Evolutionary conservation across 1,284 basidiomycete species (phyloP), one percentile per base, ranked within the genome.

Genomic region (Vanrija pseudolonga): DNA sequence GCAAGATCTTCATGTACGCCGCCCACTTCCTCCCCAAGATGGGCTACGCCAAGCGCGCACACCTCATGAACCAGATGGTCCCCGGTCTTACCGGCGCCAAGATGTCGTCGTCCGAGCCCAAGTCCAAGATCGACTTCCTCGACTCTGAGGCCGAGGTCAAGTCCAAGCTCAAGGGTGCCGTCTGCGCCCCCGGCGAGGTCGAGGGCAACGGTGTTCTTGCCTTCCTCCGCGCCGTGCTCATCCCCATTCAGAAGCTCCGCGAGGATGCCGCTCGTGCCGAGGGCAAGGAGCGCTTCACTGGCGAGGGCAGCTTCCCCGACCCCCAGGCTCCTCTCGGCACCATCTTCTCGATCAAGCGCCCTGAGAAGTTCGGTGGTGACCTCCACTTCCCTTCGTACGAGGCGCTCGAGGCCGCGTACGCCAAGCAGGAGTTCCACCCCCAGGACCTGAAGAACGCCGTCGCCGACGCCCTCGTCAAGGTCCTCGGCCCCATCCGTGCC

Each of bases 41-140:
- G 20, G 95, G 96, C 23, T 98, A 98, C 79, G 80, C 80, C 48
- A 97, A 98, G 78, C 90, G 96, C 44, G 90, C 94, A 0, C 95
- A 99, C 76, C 81, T 99, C 37, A 99, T 98, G 95, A 98, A 97
- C 78, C 81, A 84, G 15, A 98, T 99, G 95, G 93, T 98, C 0
- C 95, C 96, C 19, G 95, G 96, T 40, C 83, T 98, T 45, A 80
- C 81, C 14, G 95, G 95, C 26, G 90, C 90, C 22, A 99, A 99
- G 76, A 98, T 99, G 96, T 95, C 91, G n/a, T 87, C 92, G 0
- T 98, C 95, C 1, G 95, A 98, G 68, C 88, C 90, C 24, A 89
- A 94, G 74, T 91, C 88, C 61, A 99, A 98, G 78, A 97, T 98
- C 73, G 95, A 98, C 78, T 94, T 98, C 77, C 85, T 98, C 62